Evolutionary conservation across 495 filamentous ascomycete species (phyloP), one percentile per base, ranked within the genome.

Genomic region (Trypethelium eluteriae): DNA sequence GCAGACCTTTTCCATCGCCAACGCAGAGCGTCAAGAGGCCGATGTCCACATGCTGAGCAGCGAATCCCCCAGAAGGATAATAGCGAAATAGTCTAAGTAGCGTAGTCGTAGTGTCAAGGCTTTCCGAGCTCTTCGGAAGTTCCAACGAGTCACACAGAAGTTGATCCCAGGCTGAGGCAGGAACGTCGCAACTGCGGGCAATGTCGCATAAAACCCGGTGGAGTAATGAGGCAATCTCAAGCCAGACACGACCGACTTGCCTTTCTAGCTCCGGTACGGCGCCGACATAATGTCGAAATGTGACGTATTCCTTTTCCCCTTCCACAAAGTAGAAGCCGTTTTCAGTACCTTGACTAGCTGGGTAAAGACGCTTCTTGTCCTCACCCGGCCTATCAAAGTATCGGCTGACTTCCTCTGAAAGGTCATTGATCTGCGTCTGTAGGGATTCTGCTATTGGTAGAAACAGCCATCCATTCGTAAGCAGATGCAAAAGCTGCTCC

Each of bases 1-100:
- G 68, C 18, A 70, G 46, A n/a, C 68, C 68, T 39, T 62, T 44
- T 2, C 46, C 62, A 11, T 61, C 36, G 25, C 66, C 66, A 36
- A 70, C 47, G 62, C 68, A 70, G 7, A 70, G 62, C 18, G 68
- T 70, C 34, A 70, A 38, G 5, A 70, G 68, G 14, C 68, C 68
- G 38, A 61, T 65, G 41, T 70, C 68, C n/a, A 62, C 59, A 36
- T 70, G 68, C 25, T 64, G n/a, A 25, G 25, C 53, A 7, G 68
- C 68, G 2, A 70, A 50, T 16, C 68, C 68, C 7, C 44, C 39
- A 2, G 32, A 44, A 25, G 68, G 68, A 36, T 65, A 38, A 38
- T 70, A 70, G 25, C 53, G 66, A 39, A 70, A 70, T 14, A 68
- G 39, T 25, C 68, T 25, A 1, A 70, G 49, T 38, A 68, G 53